Percentiles rank a stretch among this genome's conserved stretches.
These are phyloP conservation scores for Diaporthe caulivora DNA, from an alignment of 2,329 filamentous ascomycete genomes.

Conservation along the genomic window DNA sequence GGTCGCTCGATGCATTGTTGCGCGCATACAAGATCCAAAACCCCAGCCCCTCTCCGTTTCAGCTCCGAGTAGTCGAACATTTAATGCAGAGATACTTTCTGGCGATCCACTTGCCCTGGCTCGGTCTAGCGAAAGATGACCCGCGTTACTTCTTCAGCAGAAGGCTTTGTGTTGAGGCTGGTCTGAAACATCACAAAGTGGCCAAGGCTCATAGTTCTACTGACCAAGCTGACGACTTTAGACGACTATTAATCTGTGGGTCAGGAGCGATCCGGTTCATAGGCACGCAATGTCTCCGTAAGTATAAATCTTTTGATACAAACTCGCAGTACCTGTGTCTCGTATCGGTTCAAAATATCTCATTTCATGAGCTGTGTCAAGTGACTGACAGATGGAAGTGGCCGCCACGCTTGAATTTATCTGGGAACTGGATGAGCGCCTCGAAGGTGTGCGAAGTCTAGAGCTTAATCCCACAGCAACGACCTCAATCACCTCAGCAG, in stretches of 20 bases:
- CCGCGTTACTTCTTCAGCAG: slow-evolving; percentile 63
- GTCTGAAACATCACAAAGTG: slow-evolving; percentile 48
- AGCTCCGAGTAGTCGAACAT: slow-evolving; percentile 57
- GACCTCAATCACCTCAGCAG: not conserved
- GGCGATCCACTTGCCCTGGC: slow-evolving; percentile 66
- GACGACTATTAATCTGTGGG: slow-evolving; percentile 54
- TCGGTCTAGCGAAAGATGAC: slow-evolving; percentile 58
- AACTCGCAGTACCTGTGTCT: not conserved
- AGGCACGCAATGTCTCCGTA: slow-evolving; percentile 52
- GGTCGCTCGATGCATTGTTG: slow-evolving; percentile 48
- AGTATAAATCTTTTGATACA: not conserved
- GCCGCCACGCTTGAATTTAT: slow-evolving; percentile 61
- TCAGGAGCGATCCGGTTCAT: slow-evolving; percentile 58
- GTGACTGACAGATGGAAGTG: slow-evolving; percentile 39
- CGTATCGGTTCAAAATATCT: not conserved
- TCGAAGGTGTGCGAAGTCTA: slow-evolving; percentile 46
- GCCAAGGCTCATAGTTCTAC: slow-evolving; percentile 50
- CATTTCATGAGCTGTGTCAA: no score
- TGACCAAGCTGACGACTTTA: slow-evolving; percentile 55
- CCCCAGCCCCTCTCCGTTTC: slow-evolving; percentile 55
- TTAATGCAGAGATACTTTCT: slow-evolving; percentile 63
- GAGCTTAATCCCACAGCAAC: not conserved
- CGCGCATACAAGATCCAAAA: slow-evolving; percentile 51
- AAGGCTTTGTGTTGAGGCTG: slow-evolving; percentile 54
- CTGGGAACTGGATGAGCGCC: slow-evolving; percentile 58